Evolutionary conservation across 306 rosid genomes (phyloP).

Genomic region (Cucurbita pepo): DNA sequence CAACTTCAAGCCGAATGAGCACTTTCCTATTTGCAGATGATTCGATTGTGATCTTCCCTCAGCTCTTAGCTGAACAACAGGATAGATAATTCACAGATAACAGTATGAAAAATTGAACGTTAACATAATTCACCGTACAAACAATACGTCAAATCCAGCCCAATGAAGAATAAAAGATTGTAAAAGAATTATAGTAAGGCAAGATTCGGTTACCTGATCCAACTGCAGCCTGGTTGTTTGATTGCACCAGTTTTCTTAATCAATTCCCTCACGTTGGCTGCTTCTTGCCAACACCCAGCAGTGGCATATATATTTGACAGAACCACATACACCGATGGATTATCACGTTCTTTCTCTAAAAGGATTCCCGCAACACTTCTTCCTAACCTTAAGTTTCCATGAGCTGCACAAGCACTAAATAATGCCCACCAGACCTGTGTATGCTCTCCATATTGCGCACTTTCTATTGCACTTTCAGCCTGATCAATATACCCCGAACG

Average conservation of each 20-base stretch:
- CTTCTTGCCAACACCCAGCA: slow-evolving; percentile 2
- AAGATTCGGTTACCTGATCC: slow-evolving; percentile 25
- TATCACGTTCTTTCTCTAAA: slow-evolving; percentile 5
- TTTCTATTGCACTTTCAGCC: slow-evolving; percentile 40
- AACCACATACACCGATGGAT: slow-evolving; percentile 65
- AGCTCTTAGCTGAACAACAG: not conserved
- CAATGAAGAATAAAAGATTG: not conserved
- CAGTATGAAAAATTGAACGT: not conserved
- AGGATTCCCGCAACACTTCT: not conserved
- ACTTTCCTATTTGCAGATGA: not conserved
- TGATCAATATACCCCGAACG: slow-evolving; percentile 64
- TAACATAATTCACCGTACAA: not conserved
- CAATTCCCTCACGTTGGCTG: slow-evolving; percentile 23
- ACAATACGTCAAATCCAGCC: not conserved
- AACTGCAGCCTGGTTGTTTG: slow-evolving; percentile 63
- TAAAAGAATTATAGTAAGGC: not conserved
- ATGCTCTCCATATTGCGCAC: slow-evolving; percentile 34
- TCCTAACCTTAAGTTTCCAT: slow-evolving; percentile 16
- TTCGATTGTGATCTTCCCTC: not conserved
- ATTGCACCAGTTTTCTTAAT: slow-evolving; percentile 15
- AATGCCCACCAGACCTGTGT: slow-evolving; percentile 61
- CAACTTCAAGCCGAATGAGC: not conserved
- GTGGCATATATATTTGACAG: slow-evolving; percentile 11
- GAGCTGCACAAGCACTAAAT: slow-evolving; percentile 78
- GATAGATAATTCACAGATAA: not conserved